Conservation (phyloP, 148 eudicot species). For the Rhododendron henanense region DNA sequence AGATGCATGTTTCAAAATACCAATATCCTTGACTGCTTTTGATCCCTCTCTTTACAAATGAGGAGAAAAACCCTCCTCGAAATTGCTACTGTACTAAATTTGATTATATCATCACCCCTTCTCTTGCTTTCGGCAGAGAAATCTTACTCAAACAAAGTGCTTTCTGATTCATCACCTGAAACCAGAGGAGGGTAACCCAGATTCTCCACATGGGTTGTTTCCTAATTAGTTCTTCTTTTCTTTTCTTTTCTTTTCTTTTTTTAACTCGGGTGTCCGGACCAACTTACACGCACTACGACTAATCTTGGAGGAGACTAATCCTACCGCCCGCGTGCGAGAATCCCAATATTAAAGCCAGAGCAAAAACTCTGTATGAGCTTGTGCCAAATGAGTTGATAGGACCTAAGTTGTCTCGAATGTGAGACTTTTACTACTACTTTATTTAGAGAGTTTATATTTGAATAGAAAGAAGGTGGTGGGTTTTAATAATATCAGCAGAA, state of each 20-base stretch:
- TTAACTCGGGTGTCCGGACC: too few species aligned
- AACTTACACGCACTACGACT: background rate
- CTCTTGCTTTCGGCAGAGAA: conserved; percentile 22
- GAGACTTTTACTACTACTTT: background rate
- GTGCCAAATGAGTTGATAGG: background rate
- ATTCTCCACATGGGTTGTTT: conserved; percentile 22
- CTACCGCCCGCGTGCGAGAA: background rate
- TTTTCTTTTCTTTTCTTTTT: too few species aligned
- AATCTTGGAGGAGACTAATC: background rate
- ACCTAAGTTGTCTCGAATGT: background rate
- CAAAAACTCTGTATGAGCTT: background rate
- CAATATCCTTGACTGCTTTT: background rate
- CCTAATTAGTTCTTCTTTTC: background rate
- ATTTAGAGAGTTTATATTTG: background rate
- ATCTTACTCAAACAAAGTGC: conserved; percentile 6
- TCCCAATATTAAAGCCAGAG: background rate
- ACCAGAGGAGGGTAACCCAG: background rate
- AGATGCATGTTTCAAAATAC: background rate
- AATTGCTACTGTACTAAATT: background rate
- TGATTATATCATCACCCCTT: background rate
- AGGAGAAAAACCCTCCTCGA: background rate
- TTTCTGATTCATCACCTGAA: conserved; percentile 14
- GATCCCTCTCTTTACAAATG: background rate
- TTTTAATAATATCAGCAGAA: background rate
- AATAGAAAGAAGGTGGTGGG: background rate